Base-by-base conservation (phyloP, 164 flowering plant species). In the Annona cherimola region DNA sequence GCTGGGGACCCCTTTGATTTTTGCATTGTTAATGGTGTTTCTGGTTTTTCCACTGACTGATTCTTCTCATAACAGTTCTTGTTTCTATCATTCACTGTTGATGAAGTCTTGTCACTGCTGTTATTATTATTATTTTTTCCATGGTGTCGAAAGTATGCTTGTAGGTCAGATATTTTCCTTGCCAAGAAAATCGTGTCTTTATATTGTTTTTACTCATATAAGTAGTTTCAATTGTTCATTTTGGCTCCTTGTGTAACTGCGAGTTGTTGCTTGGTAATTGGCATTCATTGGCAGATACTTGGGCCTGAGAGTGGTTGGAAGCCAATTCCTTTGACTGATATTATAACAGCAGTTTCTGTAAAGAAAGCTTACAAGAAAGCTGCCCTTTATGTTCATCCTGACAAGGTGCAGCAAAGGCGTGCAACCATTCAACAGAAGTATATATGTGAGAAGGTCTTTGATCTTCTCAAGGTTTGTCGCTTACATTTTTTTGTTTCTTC, bases 231-330 rank as follows among this genome's bases (percentile, higher is more conserved):
- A 39, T 35, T 42, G 16, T 71, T 41, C 67, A 62, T 4, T 41
- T 45, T 71, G 41, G 20, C 18, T 12, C 11, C 42, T 63, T 12
- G 40, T 6, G 40, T 61, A 63, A 3, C 43, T 63, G 43, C 4
- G 57, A 50, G 42, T 40, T 12, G 0, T 63, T 63, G 40, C 42
- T 70, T 60, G 54, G 6, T 70, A 35, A 7, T 57, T 18, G 43
- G 54, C 62, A 19, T 50, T 72, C 42, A 1, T 70, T 62, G 50
- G 69, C 88, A 94, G 99, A 91, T 94, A 44, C 96, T 94, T 79
- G 93, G 96, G 63, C 83, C 95, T 44, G 88, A 89, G 67, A 90
- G 97, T 74, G 98, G 99, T 59, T 94, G 99, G 99, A 91, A 92
- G 74, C 90, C 98, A 63, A 69, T 91, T 69, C 88, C 92, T 55